Base-by-base conservation (phyloP, 495 filamentous ascomycete species). In the Lepraria neglecta region DNA sequence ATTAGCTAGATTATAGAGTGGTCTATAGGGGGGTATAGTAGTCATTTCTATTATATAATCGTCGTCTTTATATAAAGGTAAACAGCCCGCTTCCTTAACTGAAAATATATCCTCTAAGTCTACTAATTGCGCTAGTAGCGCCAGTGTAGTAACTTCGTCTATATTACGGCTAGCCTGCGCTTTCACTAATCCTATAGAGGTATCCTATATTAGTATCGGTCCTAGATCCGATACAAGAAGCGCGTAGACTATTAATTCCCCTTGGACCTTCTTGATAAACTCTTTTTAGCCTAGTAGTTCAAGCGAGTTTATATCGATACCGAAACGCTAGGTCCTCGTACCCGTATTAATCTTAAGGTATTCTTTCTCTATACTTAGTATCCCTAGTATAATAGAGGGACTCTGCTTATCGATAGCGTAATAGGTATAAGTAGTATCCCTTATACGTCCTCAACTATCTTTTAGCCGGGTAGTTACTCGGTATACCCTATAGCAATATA, bases 11-110 rank as follows among this genome's bases (percentile, higher is more conserved):
- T 33, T 46, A 45, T 45, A 59, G 19, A 64, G 15, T 0, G 10
- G n/a, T 0, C 14, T 28, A 63, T 59, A 43, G 17, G 15, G 7
- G 19, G 4, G 10, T 19, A 52, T 42, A 21, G 33, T n/a, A 31
- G 48, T 31, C 24, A 44, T 52, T 10, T 63, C 31, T 28, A 50
- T 33, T 40, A 31, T 17, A 53, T 58, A 38, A 53, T 59, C 52
- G 59, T n/a, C n/a, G n/a, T n/a, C n/a, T n/a, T n/a, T n/a, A n/a
- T n/a, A n/a, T n/a, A n/a, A n/a, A n/a, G n/a, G n/a, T n/a, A n/a
- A n/a, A n/a, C n/a, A n/a, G n/a, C n/a, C n/a, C n/a, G n/a, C n/a
- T n/a, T n/a, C n/a, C n/a, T n/a, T n/a, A n/a, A n/a, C n/a, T n/a
- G n/a, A n/a, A n/a, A n/a, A n/a, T n/a, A n/a, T n/a, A n/a, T n/a